Evolutionary conservation across 2,329 filamentous ascomycete genomes (phyloP).

Genomic region (Hypoxylon sp.): DNA sequence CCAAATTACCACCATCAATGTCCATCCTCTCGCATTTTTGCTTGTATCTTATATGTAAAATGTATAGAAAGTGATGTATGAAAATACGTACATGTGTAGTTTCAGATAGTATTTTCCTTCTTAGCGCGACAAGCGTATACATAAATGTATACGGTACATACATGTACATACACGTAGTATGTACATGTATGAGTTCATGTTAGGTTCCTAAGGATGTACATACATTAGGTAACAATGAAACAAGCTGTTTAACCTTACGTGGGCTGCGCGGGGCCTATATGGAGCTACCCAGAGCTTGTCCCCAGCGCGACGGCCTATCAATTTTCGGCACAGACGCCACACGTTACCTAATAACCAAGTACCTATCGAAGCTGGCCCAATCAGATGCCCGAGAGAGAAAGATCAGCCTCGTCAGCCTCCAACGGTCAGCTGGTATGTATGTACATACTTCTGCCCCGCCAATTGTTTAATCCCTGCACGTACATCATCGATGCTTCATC

Average conservation of each 20-base stretch:
- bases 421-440: conserved; percentile 33
- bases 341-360: conserved; percentile 13
- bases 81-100: neutral
- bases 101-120: neutral
- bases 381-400: neutral
- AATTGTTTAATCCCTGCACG: conserved; percentile 37
- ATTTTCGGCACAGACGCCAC: conserved; percentile 29
- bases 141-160: neutral
- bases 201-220: too few relatives aligned
- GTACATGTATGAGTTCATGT: too few relatives aligned
- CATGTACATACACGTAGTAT: too few relatives aligned
- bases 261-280: neutral
- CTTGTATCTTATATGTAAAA: neutral
- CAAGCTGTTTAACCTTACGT: neutral
- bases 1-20: too few relatives aligned
- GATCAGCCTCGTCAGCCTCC: conserved; percentile 41
- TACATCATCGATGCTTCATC: conserved; percentile 42
- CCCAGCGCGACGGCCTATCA: conserved; percentile 17
- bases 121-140: conserved; percentile 14
- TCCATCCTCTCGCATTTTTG: neutral
- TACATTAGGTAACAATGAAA: neutral
- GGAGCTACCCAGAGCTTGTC: conserved; percentile 9
- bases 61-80: neutral
- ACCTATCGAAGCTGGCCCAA: neutral
- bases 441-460: conserved; percentile 37